Evolutionary conservation across 1,284 basidiomycete genomes (phyloP), one percentile per base, ranked within the genome.

Genomic region (Cryptococcus neoformans): DNA sequence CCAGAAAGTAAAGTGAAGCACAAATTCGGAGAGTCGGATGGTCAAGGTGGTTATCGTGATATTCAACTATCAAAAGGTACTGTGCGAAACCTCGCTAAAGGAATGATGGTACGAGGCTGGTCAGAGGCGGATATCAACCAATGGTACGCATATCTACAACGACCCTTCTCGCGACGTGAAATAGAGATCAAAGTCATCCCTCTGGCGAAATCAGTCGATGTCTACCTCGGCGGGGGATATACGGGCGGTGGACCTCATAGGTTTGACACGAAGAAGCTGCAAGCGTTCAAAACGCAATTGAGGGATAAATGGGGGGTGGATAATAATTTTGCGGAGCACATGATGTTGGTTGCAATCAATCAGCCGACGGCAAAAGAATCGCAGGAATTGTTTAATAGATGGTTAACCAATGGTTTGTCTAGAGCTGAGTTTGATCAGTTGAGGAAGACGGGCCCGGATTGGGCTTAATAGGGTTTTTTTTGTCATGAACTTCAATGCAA

Each of bases 161-260:
- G 51, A 47, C 53, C 57, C 6, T 35, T 49, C 12, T 58, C 57
- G 6, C 36, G 50, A 11, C 37, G 44, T 4, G 57, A 58, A 41
- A 40, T 58, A 17, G 53, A 58, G 16, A 40, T 46, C 9, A 55
- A 55, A 16, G 44, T 58, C 35, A 53, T 58, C 12, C 57, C 57
- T 9, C 39, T 55, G 4, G 53, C 48, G n/a, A 58, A 55, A 44
- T 35, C 44, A n/a, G 12, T 55, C 6, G 39, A 55, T 36, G 44
- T 44, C 38, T 58, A 45, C 35, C 16, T 58, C 16, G 57, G 57
- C 6, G 39, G 46, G 11, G 57, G 53, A n/a, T 52, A 55, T 34
- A 17, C 34, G 34, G 57, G 57, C 7, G 54, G 53, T 10, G 57
- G 57, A 12, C 49, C 47, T 51, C 53, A 58, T 42, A 36, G 41